Evolutionary conservation across 2,329 filamentous ascomycete genomes (phyloP), one percentile per base, ranked within the genome.

Genomic region (Curvularia verruculosa): DNA sequence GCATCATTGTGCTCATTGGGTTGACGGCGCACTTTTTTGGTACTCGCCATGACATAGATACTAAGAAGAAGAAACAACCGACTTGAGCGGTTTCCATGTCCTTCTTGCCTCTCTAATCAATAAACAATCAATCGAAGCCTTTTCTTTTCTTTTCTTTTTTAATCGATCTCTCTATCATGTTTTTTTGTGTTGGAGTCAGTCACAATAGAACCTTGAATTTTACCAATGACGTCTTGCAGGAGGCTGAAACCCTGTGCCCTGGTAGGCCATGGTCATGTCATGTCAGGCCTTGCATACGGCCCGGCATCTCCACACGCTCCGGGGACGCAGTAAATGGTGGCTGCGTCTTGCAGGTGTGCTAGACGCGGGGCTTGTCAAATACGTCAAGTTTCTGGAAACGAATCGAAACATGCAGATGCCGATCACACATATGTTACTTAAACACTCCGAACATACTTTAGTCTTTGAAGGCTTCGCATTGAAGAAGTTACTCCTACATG

Each of bases 401-500:
- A 18, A 39, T 21, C 41, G 24, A 52, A 52, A 13, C 12, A 37
- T 39, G 40, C 40, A 28, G 12, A 24, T 28, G 13, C 19, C 19
- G 23, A 37, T 23, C 13, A 44, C 44, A 39, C 39, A 19, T 46
- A 37, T 23, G 9, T 12, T 41, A 49, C 23, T 39, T 26, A 8
- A 26, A 12, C 43, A 34, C 15, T 15, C 21, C 18, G 4, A 48
- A 34, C 15, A 10, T 41, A 13, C 26, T 28, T 28, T 29, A 29
- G n/a, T 45, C 39, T 41, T 48, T 24, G 37, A 54, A 55, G 48
- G 36, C 31, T 50, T 68, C 67, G 66, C 64, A 71, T 70, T 66
- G 67, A 70, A 67, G 71, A 59, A 62, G 59, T 58, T 63, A 67
- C 60, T 70, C 69, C 63, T 70, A 70, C 68, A 71, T 68, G 67